These are phyloP conservation scores for Xylaria cubensis DNA, from an alignment of 495 filamentous ascomycete species.

Conservation along the genomic window DNA sequence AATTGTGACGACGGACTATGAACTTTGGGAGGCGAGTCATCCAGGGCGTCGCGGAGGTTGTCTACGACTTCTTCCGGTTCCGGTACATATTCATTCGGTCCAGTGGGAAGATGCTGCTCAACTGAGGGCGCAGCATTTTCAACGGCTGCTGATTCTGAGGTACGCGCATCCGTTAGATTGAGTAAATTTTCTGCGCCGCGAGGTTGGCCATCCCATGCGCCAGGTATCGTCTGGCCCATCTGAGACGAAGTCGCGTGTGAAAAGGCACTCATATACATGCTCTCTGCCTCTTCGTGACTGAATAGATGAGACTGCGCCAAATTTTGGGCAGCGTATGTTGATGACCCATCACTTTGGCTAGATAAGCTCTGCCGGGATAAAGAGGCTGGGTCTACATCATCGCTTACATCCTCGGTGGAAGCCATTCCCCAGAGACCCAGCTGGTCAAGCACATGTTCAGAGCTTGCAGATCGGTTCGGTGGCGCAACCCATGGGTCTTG, in stretches of 20 bases:
- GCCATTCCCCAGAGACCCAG: slow-evolving; percentile 33
- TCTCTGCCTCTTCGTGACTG: slow-evolving; percentile 90
- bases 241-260: slow-evolving; percentile 48
- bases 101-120: slow-evolving; percentile 1
- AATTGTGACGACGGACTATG: neutral
- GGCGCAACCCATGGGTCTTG: slow-evolving; percentile 39
- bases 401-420: slow-evolving; percentile 31
- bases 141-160: neutral
- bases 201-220: slow-evolving; percentile 61
- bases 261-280: slow-evolving; percentile 85
- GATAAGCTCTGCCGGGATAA: slow-evolving; percentile 39
- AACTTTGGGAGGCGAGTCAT: slow-evolving; percentile 7
- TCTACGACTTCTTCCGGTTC: slow-evolving; percentile 22
- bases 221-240: slow-evolving; percentile 61
- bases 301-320: slow-evolving; percentile 79
- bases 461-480: slow-evolving; percentile 39
- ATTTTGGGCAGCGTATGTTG: slow-evolving; percentile 48
- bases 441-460: slow-evolving; percentile 47
- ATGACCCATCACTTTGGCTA: slow-evolving; percentile 29
- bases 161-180: slow-evolving; percentile 12
- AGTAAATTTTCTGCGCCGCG: slow-evolving; percentile 30
- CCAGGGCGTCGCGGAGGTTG: slow-evolving; percentile 33
- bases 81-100: neutral
- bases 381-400: slow-evolving; percentile 31
- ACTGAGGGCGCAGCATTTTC: neutral